phyloP scores from a whole-genome alignment of 2,329 filamentous ascomycete genomes.

The Beauveria scarabaeidicola region DNA sequence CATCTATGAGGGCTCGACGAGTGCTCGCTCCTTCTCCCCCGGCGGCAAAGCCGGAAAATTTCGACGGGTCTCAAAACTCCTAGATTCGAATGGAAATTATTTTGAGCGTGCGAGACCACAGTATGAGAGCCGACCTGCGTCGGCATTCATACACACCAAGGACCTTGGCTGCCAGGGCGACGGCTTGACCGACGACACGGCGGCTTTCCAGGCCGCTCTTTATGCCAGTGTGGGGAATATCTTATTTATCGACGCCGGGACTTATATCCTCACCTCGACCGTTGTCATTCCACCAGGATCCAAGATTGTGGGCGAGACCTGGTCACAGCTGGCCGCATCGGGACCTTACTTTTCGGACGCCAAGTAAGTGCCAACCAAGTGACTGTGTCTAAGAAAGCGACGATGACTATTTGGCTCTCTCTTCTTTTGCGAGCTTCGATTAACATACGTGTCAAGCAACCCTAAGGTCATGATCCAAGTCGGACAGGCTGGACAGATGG shows the following conservation, averaged over 20 bases:
- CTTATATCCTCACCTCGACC: conserved; percentile 38
- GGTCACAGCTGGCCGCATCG: conserved; percentile 36
- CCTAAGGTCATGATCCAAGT: conserved; percentile 58
- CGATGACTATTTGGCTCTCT: background rate
- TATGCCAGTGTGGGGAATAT: background rate
- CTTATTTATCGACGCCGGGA: conserved; percentile 30
- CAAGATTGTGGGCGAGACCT: conserved; percentile 38
- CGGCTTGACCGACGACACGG: background rate
- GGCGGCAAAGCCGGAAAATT: conserved; percentile 12
- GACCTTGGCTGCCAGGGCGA: background rate
- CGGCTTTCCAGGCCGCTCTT: background rate
- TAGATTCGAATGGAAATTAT: conserved; percentile 21
- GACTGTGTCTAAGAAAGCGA: too few relatives aligned
- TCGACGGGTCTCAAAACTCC: background rate
- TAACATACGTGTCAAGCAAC: conserved; percentile 9
- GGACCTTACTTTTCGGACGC: conserved; percentile 32
- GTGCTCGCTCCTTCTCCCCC: conserved; percentile 3
- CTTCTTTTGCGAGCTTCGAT: background rate
- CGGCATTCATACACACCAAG: background rate
- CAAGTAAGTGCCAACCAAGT: conserved; percentile 13
- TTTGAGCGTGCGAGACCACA: conserved; percentile 46
- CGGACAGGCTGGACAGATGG: conserved; percentile 50
- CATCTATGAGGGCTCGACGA: conserved; percentile 11
- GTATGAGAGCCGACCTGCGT: conserved; percentile 27
- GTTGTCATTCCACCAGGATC: conserved; percentile 33